Base-by-base conservation (phyloP, 768 basidiomycete species). In the Termitomyces sp. region DNA sequence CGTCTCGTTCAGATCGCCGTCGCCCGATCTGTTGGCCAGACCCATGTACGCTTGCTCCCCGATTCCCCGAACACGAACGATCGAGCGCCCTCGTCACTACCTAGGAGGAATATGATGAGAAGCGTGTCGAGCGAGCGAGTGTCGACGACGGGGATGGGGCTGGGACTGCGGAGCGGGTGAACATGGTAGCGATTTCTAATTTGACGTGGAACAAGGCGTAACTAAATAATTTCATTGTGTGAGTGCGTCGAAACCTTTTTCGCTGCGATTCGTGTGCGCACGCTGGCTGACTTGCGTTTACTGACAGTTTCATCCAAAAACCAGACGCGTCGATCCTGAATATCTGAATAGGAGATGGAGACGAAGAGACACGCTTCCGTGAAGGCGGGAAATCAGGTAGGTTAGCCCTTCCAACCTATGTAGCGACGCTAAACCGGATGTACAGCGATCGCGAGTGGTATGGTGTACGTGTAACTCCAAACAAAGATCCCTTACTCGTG, bases 321-420 rank as follows among this genome's bases (percentile, higher is more conserved):
- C 23, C 23, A 23, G 84, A 87, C 38, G 86, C 90, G 0, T 91
- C 89, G 10, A 73, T 94, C 59, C 81, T 92, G 78, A 83, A 35
- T 70, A 73, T 41, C 68, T 82, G 0, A 88, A 90, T 64, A 76
- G 85, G 11, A 83, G 82, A 55, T 94, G 92, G 92, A 92, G 23
- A 23, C 23, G 23, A 79, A 86, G 33, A 74, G 92, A 21, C 91
- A 94, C 66, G 92, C 92, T 2, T 89, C 89, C 4, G 30, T 30
- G 0, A 91, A 93, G 67, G 91, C 92, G 23, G 91, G 94, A 70
- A 94, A 94, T 70, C 92, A 94, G 91, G 92, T 68, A 83, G 81
- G 82, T 82, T 30, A 30, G 4, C 4, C 30, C 30, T 3, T 30
- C 3, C 8, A 30, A 30, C 30, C 30, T 30, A 8, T 3, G 30